Evolutionary conservation across 169 alveolate genomes (phyloP), one percentile per base, ranked within the genome.

Genomic region (Eimeria necatrix): DNA sequence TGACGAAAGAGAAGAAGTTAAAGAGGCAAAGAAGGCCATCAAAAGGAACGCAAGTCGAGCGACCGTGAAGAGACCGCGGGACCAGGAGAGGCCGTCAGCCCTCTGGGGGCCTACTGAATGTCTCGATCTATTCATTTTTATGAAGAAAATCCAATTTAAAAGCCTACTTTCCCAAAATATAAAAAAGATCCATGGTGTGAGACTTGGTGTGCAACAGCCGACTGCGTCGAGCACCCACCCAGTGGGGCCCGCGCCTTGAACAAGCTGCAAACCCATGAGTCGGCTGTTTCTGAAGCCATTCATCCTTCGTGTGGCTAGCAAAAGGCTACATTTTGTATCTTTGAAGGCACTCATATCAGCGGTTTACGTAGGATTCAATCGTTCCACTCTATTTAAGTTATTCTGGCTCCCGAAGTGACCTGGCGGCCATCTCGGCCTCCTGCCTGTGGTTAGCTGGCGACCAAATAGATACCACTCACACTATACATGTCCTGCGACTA

Each of bases 231-330:
- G 86, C 86, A 76, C 20, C n/a, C 86, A 76, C 20, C n/a, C 64
- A 59, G 86, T 76, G 86, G 86, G 86, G 86, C 86, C 64, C 61
- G 61, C 49, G 22, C 64, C 86, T 76, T 61, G 64, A 76, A 16
- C 68, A 76, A 76, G 51, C 86, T 76, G 86, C 86, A 48, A 61
- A 59, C 86, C 18, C 48, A 4, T 6, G 6, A 4, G 64, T 48
- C 86, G 86, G 86, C 86, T 76, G 86, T 76, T 61, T 76, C 86
- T 46, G 41, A 59, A 48, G 86, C 86, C 86, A 51, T 61, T 59
- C 48, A 8, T 41, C 20, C 60, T 74, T 18, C 20, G 9, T 12
- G 8, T 76, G 24, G 22, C 14, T 76, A 48, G 22, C n/a, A 20
- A 46, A 76, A 49, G 41, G 2, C 41, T 32, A 32, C 41, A 32